Base-by-base conservation (phyloP, 495 filamentous ascomycete species). In the Penicillium simplicissimum region DNA sequence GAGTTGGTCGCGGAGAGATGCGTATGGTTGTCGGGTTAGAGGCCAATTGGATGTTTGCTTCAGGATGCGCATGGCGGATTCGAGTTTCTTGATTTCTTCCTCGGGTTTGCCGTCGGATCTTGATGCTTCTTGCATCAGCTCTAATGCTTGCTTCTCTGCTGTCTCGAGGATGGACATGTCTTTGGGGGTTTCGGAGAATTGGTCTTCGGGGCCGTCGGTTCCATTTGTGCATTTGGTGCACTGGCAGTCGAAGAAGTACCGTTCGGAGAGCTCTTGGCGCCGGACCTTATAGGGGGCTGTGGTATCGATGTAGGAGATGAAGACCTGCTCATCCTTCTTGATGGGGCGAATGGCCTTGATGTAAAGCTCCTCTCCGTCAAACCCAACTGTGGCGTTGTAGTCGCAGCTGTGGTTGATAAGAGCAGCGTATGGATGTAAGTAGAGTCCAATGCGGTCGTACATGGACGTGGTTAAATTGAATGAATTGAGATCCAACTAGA, bases 381-480 rank as follows among this genome's bases (percentile, higher is more conserved):
- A 88, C 14, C 84, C 79, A 35, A 89, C 78, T 14, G 82, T 76
- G n/a, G 85, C 79, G 60, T 90, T 93, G 33, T 87, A 87, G 37
- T 81, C 76, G 72, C 90, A 92, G 54, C 84, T 88, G 74, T 93
- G 90, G 69, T 92, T 92, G 64, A 88, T 80, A 11, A 80, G 66
- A 40, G 83, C 76, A 0, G 83, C 80, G 6, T 82, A 71, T 1
- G 85, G 78, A 56, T 90, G 86, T 38, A 91, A 64, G 45, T 81
- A 84, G 11, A 87, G 75, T 13, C 90, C 90, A 43, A 90, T 75
- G 4, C 83, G 78, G 55, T 88, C 85, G 38, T 85, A 82, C 3
- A 80, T 73, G 14, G 79, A 72, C 7, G 81, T 85, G 13, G 84
- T 81, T 9, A 90, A 69, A n/a, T 86, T 86, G 59, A 88, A 79